Conservation (phyloP, 371 early-diverging fungal genomes). For the Mucor saturninus region DNA sequence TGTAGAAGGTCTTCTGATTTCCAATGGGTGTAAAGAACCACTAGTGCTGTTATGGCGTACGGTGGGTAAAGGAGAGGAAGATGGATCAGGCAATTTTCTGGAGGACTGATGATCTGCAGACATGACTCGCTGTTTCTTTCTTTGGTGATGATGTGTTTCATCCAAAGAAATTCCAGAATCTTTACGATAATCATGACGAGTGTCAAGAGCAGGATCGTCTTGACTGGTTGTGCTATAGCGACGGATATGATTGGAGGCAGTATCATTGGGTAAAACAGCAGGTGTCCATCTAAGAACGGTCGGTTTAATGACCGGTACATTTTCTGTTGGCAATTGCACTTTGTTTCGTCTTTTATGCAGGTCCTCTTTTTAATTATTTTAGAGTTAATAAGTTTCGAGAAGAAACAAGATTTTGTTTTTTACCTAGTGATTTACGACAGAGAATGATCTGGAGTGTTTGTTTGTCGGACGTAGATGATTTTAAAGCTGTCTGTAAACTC, state of each 20-base stretch:
- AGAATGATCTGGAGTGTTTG: constrained; percentile 35
- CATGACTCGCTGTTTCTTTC: constrained; percentile 44
- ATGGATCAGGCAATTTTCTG: constrained; percentile 37
- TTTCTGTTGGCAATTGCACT: constrained; percentile 2
- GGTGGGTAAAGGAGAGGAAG: constrained; percentile 27
- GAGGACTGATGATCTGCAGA: constrained; percentile 33
- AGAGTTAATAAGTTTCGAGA: background rate
- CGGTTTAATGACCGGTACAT: constrained; percentile 49
- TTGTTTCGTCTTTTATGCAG: constrained; percentile 1
- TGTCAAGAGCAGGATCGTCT: background rate
- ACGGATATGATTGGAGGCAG: constrained; percentile 9
- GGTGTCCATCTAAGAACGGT: constrained; percentile 45
- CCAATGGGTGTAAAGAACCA: constrained; percentile 33
- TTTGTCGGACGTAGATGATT: constrained; percentile 28
- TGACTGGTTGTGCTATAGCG: constrained; percentile 2
- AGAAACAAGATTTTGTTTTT: background rate
- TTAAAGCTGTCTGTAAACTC: constrained; percentile 36
- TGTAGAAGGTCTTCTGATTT: constrained; percentile 22
- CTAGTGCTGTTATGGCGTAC: constrained; percentile 9
- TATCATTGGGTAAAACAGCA: constrained; percentile 17
- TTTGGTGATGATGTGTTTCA: constrained; percentile 20
- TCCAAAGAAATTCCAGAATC: constrained; percentile 45
- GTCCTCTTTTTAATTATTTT: constrained; percentile 9
- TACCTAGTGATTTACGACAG: constrained; percentile 29
- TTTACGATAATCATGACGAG: constrained; percentile 33